A percentile compares a stretch with the other conserved stretches of the same genome.
phyloP scores from a whole-genome alignment of 192 early-diverging fungal species.

The Gigaspora rosea region DNA sequence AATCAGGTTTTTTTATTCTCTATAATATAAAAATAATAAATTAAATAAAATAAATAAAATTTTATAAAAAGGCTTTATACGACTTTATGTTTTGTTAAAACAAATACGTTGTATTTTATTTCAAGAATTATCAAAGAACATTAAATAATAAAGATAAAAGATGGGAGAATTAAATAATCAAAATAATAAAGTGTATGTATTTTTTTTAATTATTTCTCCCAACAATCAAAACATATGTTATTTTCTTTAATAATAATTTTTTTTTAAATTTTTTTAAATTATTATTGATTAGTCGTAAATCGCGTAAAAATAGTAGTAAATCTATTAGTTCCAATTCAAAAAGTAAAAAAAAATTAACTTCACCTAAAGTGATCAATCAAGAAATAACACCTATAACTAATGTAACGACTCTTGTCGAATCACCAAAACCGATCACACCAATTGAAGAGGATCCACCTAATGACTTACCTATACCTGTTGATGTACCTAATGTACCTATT shows the following conservation, averaged over 20 bases:
- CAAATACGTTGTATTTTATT: too few relatives aligned
- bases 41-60: not conserved
- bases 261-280: too few relatives aligned
- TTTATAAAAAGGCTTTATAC: too few relatives aligned
- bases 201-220: too few relatives aligned
- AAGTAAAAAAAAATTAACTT: not conserved
- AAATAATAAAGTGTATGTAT: too few relatives aligned
- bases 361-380: not conserved
- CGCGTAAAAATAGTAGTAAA: not conserved
- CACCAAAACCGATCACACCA: not conserved
- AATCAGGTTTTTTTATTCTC: not conserved
- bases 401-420: not conserved
- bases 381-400: not conserved
- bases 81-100: too few relatives aligned
- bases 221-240: too few relatives aligned
- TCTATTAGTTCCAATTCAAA: not conserved
- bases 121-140: too few relatives aligned
- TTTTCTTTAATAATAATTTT: too few relatives aligned
- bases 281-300: not conserved
- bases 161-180: too few relatives aligned
- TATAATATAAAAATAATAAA: not conserved
- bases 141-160: too few relatives aligned
- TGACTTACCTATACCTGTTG: not conserved
- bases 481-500: not conserved
- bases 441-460: not conserved